These are phyloP conservation scores for Biscutella laevigata DNA, from an alignment of 441 rosid genomes.

Conservation along the genomic window DNA sequence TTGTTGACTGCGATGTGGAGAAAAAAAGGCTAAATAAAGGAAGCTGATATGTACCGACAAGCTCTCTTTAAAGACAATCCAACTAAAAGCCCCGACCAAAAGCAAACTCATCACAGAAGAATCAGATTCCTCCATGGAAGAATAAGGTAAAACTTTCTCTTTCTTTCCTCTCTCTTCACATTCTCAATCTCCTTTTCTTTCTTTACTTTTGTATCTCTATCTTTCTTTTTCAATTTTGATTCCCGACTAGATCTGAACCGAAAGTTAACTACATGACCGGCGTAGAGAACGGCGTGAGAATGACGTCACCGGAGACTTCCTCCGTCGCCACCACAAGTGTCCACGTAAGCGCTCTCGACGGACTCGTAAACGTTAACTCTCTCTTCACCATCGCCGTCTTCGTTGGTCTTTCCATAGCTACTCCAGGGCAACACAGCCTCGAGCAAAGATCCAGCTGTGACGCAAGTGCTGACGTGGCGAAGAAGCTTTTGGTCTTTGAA, in stretches of 20 bases:
- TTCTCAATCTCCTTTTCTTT: not conserved
- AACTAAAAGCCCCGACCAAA: slow-evolving; percentile 21
- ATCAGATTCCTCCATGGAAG: slow-evolving; percentile 17
- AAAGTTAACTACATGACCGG: slow-evolving; percentile 33
- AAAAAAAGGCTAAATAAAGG: not conserved
- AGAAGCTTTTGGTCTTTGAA: slow-evolving; percentile 68
- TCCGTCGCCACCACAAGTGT: slow-evolving; percentile 58
- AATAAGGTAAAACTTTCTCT: slow-evolving; percentile 12
- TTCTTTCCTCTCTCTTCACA: not conserved
- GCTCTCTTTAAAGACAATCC: slow-evolving; percentile 16
- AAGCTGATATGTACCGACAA: not conserved
- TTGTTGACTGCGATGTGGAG: slow-evolving; percentile 6
- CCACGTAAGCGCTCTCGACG: slow-evolving; percentile 87
- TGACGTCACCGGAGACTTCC: slow-evolving; percentile 24
- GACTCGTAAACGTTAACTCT: slow-evolving; percentile 85
- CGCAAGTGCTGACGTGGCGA: slow-evolving; percentile 49
- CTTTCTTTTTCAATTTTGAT: not conserved
- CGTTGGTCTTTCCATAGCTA: slow-evolving; percentile 74
- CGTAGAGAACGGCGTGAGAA: slow-evolving; percentile 19
- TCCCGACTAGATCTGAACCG: slow-evolving; percentile 48
- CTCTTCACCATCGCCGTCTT: slow-evolving; percentile 91
- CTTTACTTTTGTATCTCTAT: too few species aligned
- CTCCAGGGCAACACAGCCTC: slow-evolving; percentile 71
- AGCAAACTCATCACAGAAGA: slow-evolving; percentile 14
- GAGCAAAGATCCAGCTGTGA: slow-evolving; percentile 56